Base-by-base conservation (phyloP, 305 asterid genomes). In the Stenogyne calaminthoides region DNA sequence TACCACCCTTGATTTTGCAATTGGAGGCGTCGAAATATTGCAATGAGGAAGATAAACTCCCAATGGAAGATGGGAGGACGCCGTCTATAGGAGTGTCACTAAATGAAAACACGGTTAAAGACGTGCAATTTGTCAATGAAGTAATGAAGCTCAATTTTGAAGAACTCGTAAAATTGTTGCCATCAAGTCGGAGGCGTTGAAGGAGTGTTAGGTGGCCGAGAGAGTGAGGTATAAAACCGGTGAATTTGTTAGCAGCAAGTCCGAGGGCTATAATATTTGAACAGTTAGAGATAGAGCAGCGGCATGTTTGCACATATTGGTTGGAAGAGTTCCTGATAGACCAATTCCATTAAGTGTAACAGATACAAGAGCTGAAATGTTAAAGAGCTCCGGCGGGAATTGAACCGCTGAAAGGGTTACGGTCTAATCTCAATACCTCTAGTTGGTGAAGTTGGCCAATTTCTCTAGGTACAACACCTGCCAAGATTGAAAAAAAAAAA, bases 61-160 rank as follows among this genome's bases (percentile, higher is more conserved):
- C 63, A 57, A 57, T 25, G 63, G 63, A 57, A 1, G 15, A 0
- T 57, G 63, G 63, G 25, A 57, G 10, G 37, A 3, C 10, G 7
- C 63, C 63, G 3, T 5, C 63, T 0, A 58, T 11, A 58, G 64
- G 20, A 6, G 29, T 58, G 0, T 12, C 42, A 27, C 11, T 9
- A 20, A 57, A 0, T 25, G 6, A 0, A 15, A 57, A 57, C 0
- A 0, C 5, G 1, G 1, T 1, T 25, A 25, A 25, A 25, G 29
- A 25, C 2, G 29, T 25, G 29, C 29, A 25, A 2, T 25, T 25
- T 29, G 81, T 47, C 77, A 84, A 73, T 58, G 15, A 71, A 72
- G 22, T 40, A 19, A 64, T 42, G 39, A 64, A 64, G 58, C 70
- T 80, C 71, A 81, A 10, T 27, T 70, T 77, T 12, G 70, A 65